Conservation (phyloP, 225 moss, liverwort and hornwort genomes). For the Pseudoscleropodium purum region DNA sequence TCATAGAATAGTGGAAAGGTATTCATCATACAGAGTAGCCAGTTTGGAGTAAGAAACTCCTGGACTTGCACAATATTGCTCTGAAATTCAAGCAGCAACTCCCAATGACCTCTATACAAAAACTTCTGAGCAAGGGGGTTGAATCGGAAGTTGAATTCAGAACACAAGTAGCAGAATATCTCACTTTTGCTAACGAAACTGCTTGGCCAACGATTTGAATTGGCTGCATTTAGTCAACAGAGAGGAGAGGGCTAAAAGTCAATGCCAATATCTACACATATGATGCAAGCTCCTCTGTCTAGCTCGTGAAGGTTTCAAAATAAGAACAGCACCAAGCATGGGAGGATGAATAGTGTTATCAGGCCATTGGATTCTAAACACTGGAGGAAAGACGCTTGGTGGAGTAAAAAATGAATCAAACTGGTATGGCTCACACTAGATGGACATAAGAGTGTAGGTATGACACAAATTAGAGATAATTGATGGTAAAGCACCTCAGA, state of each 20-base stretch:
- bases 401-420: not conserved
- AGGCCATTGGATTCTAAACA: not conserved
- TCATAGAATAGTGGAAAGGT: not conserved
- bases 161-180: not conserved
- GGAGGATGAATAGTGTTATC: not conserved
- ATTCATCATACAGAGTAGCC: not conserved
- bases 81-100: not conserved
- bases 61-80: not conserved
- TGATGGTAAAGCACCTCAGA: not conserved
- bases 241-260: not conserved
- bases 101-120: not conserved
- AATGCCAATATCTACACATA: not conserved
- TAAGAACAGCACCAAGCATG: not conserved
- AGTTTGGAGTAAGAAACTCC: not conserved
- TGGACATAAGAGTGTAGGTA: not conserved
- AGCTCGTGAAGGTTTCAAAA: not conserved
- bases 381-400: not conserved
- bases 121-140: not conserved
- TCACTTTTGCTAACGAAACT: not conserved
- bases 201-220: slow-evolving; percentile 3
- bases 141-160: not conserved
- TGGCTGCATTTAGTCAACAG: not conserved
- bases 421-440: not conserved
- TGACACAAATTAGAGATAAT: not conserved
- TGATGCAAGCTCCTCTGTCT: not conserved